A percentile compares a stretch with the other conserved stretches of the same genome.
Conservation (phyloP, 306 rosid genomes). For the Cicer cuneatum region DNA sequence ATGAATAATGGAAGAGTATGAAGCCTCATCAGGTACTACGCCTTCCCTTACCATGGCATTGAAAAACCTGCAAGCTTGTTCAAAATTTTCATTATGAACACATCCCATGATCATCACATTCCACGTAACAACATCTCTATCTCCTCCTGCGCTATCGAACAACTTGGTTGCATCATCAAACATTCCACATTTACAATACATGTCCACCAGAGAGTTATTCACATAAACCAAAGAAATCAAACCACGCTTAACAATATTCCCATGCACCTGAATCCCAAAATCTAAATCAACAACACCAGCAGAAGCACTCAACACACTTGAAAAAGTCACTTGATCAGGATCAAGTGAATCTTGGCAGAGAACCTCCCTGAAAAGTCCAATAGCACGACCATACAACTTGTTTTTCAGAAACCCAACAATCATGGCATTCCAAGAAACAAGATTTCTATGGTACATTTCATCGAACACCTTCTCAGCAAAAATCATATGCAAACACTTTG, state of each 20-base stretch:
- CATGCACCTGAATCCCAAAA: slow-evolving; percentile 70
- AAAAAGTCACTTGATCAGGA: slow-evolving; percentile 63
- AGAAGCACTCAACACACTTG: slow-evolving; percentile 62
- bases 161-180: slow-evolving; percentile 54
- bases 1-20: slow-evolving; percentile 61
- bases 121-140: slow-evolving; percentile 65
- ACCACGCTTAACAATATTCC: slow-evolving; percentile 55
- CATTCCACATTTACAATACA: slow-evolving; percentile 60
- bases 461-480: slow-evolving; percentile 63
- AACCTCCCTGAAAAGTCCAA: slow-evolving; percentile 51
- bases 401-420: slow-evolving; percentile 61
- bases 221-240: slow-evolving; percentile 53
- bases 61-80: slow-evolving; percentile 58
- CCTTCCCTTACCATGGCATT: slow-evolving; percentile 60
- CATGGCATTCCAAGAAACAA: slow-evolving; percentile 66
- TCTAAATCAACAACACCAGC: slow-evolving; percentile 50
- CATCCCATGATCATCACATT: slow-evolving; percentile 63
- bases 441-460: slow-evolving; percentile 59
- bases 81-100: slow-evolving; percentile 48
- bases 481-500: slow-evolving; percentile 45
- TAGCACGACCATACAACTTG: slow-evolving; percentile 48
- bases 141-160: slow-evolving; percentile 54
- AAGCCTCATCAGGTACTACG: slow-evolving; percentile 58
- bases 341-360: slow-evolving; percentile 30
- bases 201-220: slow-evolving; percentile 62